phyloP scores from a whole-genome alignment of 352 stramenopile genomes.

The Phytopythium ostracodes region DNA sequence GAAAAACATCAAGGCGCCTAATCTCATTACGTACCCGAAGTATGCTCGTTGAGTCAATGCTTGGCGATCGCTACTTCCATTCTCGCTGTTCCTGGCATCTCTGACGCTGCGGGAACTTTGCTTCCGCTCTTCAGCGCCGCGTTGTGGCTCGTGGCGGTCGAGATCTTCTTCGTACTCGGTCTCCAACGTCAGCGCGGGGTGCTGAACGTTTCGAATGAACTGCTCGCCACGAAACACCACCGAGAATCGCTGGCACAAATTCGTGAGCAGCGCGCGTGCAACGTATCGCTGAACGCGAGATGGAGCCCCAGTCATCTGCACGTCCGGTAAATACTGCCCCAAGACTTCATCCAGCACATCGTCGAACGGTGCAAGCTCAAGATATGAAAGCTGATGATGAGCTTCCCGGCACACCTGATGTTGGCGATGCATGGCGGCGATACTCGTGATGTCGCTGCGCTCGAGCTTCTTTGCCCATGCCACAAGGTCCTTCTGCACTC shows the following conservation, averaged over 20 bases:
- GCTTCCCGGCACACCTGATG: constrained; percentile 31
- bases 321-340: not conserved
- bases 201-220: not conserved
- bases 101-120: not conserved
- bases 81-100: not conserved
- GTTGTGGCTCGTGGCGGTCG: not conserved
- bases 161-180: not conserved
- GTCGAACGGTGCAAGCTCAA: constrained; percentile 28
- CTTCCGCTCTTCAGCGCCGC: not conserved
- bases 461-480: constrained; percentile 49
- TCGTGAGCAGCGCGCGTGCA: not conserved
- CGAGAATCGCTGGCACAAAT: not conserved
- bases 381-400: constrained; percentile 23
- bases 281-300: not conserved
- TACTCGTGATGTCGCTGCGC: constrained; percentile 37
- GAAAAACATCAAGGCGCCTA: not conserved
- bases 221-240: not conserved
- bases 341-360: constrained; percentile 19
- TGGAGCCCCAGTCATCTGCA: not conserved
- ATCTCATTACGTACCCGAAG: not conserved
- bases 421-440: constrained; percentile 42
- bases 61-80: not conserved
- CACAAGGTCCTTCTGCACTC: constrained; percentile 56
- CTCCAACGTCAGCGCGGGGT: not conserved
- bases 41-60: not conserved